Conservation (phyloP, 1,284 basidiomycete genomes). For the Malassezia furfur region DNA sequence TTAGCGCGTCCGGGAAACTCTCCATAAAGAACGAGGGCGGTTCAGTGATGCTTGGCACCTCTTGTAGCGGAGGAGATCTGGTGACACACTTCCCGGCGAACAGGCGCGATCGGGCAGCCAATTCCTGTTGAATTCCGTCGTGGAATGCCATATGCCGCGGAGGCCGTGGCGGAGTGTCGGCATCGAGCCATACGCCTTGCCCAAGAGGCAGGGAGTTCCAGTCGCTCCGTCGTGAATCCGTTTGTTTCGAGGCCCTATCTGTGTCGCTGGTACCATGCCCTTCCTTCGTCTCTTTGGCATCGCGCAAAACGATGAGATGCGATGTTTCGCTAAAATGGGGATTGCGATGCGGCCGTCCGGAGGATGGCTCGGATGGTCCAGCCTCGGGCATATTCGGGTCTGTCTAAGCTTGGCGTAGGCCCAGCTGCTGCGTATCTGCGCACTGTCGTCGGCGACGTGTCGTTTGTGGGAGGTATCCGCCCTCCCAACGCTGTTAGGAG, state of each 20-base stretch:
- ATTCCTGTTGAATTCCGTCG: background rate
- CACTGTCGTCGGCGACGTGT: no score
- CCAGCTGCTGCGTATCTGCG: no score
- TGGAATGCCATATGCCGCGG: background rate
- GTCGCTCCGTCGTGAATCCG: background rate
- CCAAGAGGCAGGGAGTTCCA: background rate
- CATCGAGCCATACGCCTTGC: background rate
- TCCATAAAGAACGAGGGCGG: background rate
- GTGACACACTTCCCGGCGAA: background rate
- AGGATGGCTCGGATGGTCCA: no score
- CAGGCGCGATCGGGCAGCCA: slow-evolving; percentile 3
- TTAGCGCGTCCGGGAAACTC: background rate
- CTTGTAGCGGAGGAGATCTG: no score
- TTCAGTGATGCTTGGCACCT: no score
- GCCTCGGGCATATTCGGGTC: no score
- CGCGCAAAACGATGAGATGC: slow-evolving; percentile 10
- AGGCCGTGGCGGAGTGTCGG: background rate
- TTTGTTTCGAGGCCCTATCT: no score
- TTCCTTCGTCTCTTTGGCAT: background rate
- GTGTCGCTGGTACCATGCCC: no score
- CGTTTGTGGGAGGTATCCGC: no score
- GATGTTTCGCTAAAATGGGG: slow-evolving; percentile 1
- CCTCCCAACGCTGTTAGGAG: no score
- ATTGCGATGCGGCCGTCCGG: background rate
- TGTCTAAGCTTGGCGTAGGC: no score